These are phyloP conservation scores for Coniochaeta hoffmannii DNA, from an alignment of 2,329 filamentous ascomycete genomes.

Conservation along the genomic window DNA sequence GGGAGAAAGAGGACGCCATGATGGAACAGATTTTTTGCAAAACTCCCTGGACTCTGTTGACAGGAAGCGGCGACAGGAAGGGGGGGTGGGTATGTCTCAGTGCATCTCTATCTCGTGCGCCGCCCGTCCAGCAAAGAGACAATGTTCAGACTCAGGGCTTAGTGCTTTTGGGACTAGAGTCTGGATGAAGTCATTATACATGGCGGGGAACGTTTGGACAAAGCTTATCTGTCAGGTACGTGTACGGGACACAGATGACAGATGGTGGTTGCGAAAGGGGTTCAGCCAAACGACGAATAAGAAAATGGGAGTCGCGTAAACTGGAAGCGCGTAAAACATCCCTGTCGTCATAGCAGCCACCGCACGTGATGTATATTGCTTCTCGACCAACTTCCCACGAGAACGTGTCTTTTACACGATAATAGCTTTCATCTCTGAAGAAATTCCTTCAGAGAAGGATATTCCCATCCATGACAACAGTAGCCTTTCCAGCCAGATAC, in stretches of 20 bases:
- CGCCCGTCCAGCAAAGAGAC: not conserved
- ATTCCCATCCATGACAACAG: conserved; percentile 21
- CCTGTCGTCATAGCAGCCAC: not conserved
- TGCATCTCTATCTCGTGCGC: not conserved
- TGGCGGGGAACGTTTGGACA: not conserved
- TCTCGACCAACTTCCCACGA: too few species aligned
- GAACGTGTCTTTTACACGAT: too few species aligned
- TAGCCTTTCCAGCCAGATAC: conserved; percentile 20
- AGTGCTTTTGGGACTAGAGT: not conserved
- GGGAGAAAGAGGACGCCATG: not conserved
- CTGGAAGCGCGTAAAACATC: not conserved
- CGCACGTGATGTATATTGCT: too few species aligned
- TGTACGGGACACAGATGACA: too few species aligned
- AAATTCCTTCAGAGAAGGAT: conserved; percentile 3
- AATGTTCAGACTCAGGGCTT: not conserved
- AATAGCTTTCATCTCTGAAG: too few species aligned
- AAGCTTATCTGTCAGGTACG: not conserved
- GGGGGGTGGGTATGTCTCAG: conserved; percentile 1
- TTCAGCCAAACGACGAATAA: not conserved
- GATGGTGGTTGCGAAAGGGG: not conserved
- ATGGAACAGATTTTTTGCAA: too few species aligned
- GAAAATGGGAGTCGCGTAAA: conserved; percentile 1
- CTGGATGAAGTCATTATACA: not conserved
- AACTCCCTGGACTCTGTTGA: not conserved
- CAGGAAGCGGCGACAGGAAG: too few species aligned